These are phyloP conservation scores for Scopulariopsis brevicaulis DNA, from an alignment of 2,329 filamentous ascomycete species.

Conservation along the genomic window DNA sequence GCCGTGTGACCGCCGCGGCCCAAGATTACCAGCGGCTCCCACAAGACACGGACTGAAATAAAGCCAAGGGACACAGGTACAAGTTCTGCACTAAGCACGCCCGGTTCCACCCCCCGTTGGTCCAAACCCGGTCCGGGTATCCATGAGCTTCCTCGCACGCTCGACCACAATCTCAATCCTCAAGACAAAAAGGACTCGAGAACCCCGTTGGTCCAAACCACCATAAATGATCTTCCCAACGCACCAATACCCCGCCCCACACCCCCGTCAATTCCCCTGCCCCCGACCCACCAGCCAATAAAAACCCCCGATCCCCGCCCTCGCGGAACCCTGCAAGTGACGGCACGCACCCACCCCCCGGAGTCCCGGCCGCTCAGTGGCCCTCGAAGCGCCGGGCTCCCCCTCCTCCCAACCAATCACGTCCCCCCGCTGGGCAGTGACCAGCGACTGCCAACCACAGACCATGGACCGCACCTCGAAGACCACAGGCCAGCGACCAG, in stretches of 20 bases:
- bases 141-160: too few relatives aligned
- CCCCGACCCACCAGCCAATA: not conserved
- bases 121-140: too few relatives aligned
- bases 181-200: too few relatives aligned
- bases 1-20: too few relatives aligned
- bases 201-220: too few relatives aligned
- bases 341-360: not conserved
- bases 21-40: too few relatives aligned
- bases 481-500: not conserved
- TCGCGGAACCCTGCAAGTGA: not conserved
- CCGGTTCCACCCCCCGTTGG: too few relatives aligned
- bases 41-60: too few relatives aligned
- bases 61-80: too few relatives aligned
- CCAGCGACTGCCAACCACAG: not conserved
- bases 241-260: not conserved
- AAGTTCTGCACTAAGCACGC: too few relatives aligned
- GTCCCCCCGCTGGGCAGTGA: not conserved
- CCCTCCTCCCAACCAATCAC: not conserved
- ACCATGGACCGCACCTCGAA: not conserved
- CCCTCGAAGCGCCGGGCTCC: not conserved
- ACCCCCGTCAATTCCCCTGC: not conserved
- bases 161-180: too few relatives aligned
- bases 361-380: not conserved
- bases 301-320: not conserved
- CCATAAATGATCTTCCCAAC: too few relatives aligned